Percentiles rank a stretch among this genome's conserved stretches.
Evolutionary conservation across 2,329 filamentous ascomycete species (phyloP).

Genomic region (Orbilia ellipsospora): DNA sequence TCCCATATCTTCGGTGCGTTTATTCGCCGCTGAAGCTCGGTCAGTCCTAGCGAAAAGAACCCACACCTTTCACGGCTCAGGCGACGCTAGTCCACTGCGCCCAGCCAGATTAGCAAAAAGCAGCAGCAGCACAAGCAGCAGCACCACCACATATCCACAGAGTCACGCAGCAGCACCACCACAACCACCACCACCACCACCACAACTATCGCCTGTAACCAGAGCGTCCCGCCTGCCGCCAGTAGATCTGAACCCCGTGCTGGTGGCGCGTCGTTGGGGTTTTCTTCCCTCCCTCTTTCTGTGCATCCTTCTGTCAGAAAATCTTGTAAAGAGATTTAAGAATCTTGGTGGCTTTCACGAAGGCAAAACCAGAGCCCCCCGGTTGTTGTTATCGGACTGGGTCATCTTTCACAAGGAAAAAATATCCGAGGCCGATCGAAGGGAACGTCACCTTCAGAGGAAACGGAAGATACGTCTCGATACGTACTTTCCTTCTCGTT

Average conservation of each 20-base stretch:
- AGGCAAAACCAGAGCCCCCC: conserved; percentile 20
- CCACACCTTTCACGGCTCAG: conserved; percentile 21
- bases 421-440: conserved; percentile 47
- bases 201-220: conserved; percentile 29
- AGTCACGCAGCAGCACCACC: conserved; percentile 9
- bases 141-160: background rate
- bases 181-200: conserved; percentile 17
- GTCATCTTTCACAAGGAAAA: background rate
- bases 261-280: conserved; percentile 47
- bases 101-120: conserved; percentile 3
- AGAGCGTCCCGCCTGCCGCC: conserved; percentile 29
- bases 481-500: too few relatives aligned
- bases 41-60: conserved; percentile 40
- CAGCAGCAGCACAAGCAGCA: background rate
- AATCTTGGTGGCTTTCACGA: conserved; percentile 29
- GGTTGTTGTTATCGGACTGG: background rate
- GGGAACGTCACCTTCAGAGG: background rate
- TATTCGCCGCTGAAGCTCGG: conserved; percentile 55
- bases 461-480: background rate
- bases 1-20: conserved; percentile 32
- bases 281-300: conserved; percentile 20
- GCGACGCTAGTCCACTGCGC: conserved; percentile 30
- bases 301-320: conserved; percentile 6
- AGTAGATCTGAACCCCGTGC: conserved; percentile 12
- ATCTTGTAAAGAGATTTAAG: conserved; percentile 20